These are phyloP conservation scores for Pseudogymnoascus sp. DNA, from an alignment of 2,329 filamentous ascomycete genomes.

Conservation along the genomic window DNA sequence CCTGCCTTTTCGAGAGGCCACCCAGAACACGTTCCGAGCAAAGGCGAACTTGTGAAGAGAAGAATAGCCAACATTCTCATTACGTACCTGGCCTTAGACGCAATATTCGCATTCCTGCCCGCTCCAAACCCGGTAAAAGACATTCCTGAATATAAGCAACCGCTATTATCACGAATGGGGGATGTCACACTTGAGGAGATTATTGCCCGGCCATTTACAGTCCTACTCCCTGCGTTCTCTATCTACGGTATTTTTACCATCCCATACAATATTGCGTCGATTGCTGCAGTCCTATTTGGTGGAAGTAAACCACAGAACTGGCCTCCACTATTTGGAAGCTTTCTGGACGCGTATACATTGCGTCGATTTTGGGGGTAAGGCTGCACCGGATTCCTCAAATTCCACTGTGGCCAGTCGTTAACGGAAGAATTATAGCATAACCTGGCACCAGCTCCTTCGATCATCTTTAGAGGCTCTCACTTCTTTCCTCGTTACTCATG, in stretches of 20 bases:
- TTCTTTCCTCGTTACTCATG: background rate
- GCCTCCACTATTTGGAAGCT: background rate
- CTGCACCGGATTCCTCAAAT: background rate
- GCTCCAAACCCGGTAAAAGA: background rate
- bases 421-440: background rate
- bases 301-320: background rate
- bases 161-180: background rate
- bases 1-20: background rate
- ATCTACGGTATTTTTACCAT: background rate
- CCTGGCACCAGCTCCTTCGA: background rate
- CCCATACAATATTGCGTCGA: background rate
- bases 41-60: background rate
- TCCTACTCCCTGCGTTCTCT: background rate
- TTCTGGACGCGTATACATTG: background rate
- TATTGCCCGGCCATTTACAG: background rate
- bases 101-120: background rate
- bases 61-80: background rate
- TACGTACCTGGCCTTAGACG: background rate
- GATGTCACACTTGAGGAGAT: background rate
- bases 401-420: background rate
- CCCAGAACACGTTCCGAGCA: background rate
- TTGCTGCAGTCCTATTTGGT: background rate
- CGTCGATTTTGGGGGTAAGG: conserved; percentile 1
- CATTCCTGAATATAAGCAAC: background rate
- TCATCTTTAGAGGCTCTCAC: background rate